A percentile compares a stretch with the other conserved stretches of the same genome.
Evolutionary conservation across 352 stramenopile genomes (phyloP).

Genomic region (Phytopythium sindhum): DNA sequence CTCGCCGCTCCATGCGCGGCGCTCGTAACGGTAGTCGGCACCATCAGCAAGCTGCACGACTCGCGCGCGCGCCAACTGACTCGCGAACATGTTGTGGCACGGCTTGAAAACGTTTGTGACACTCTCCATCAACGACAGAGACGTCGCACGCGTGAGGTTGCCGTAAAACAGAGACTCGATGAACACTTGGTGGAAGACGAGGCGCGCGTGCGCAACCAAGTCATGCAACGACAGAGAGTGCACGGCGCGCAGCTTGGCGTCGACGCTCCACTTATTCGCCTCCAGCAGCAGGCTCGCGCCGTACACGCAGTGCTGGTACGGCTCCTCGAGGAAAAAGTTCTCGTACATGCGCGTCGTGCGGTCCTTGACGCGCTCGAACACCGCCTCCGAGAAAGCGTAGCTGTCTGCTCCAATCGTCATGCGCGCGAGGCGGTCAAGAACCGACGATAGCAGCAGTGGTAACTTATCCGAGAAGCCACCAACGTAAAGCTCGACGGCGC

Average conservation of each 20-base stretch:
- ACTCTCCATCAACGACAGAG: conserved; percentile 34
- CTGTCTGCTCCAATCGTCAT: conserved; percentile 30
- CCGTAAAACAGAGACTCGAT: conserved; percentile 72
- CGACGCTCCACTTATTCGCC: conserved; percentile 68
- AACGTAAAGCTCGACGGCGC: conserved; percentile 76
- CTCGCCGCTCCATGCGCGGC: conserved; percentile 59
- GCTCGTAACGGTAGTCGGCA: conserved; percentile 50
- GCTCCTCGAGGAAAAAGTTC: conserved; percentile 87
- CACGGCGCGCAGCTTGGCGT: conserved; percentile 83
- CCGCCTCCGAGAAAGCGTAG: conserved; percentile 54
- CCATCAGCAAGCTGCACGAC: conserved; percentile 54
- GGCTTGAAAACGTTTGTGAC: conserved; percentile 35
- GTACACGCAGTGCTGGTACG: conserved; percentile 91
- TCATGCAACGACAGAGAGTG: conserved; percentile 49
- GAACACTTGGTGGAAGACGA: conserved; percentile 69
- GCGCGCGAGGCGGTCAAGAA: conserved; percentile 47
- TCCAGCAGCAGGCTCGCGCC: conserved; percentile 73
- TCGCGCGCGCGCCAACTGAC: conserved; percentile 40
- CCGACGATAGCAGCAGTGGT: conserved; percentile 68
- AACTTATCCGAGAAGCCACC: conserved; percentile 91
- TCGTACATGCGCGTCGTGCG: conserved; percentile 82
- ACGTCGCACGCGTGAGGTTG: conserved; percentile 40
- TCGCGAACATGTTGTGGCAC: conserved; percentile 25
- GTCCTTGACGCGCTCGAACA: conserved; percentile 85
- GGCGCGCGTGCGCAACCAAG: conserved; percentile 44